Percentiles rank a stretch among this genome's conserved stretches.
These are phyloP conservation scores for Misopates orontium DNA, from an alignment of 257 asterid genomes.

Conservation along the genomic window DNA sequence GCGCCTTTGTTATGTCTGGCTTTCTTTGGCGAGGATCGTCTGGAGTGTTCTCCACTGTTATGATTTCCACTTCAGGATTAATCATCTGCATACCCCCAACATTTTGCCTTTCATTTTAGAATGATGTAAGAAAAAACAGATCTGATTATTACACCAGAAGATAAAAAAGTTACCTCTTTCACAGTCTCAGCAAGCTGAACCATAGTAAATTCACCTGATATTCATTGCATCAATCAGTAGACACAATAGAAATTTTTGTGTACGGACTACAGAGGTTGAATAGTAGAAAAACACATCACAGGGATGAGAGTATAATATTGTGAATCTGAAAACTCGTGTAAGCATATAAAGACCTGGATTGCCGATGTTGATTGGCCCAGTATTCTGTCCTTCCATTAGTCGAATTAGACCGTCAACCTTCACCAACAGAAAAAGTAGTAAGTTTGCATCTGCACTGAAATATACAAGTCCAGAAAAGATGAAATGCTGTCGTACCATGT, in stretches of 20 bases:
- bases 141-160: too few relatives aligned
- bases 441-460: background rate
- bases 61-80: constrained; percentile 69
- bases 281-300: too few relatives aligned
- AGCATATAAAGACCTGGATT: constrained; percentile 49
- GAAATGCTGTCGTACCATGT: constrained; percentile 39
- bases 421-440: background rate
- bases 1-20: constrained; percentile 89
- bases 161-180: constrained; percentile 40
- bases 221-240: background rate
- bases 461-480: too few relatives aligned
- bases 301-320: too few relatives aligned
- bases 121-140: too few relatives aligned
- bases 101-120: background rate
- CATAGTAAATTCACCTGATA: constrained; percentile 63
- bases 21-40: constrained; percentile 98
- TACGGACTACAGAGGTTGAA: too few relatives aligned
- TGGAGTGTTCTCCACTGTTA: constrained; percentile 87
- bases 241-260: too few relatives aligned
- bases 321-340: background rate
- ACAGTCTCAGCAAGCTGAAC: constrained; percentile 62
- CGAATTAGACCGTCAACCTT: constrained; percentile 67
- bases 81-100: constrained; percentile 57
- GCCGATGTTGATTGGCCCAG: constrained; percentile 72
- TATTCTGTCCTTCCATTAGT: constrained; percentile 59